Base-by-base conservation (phyloP, 192 early-diverging fungal genomes). In the Entomortierella parvispora region DNA sequence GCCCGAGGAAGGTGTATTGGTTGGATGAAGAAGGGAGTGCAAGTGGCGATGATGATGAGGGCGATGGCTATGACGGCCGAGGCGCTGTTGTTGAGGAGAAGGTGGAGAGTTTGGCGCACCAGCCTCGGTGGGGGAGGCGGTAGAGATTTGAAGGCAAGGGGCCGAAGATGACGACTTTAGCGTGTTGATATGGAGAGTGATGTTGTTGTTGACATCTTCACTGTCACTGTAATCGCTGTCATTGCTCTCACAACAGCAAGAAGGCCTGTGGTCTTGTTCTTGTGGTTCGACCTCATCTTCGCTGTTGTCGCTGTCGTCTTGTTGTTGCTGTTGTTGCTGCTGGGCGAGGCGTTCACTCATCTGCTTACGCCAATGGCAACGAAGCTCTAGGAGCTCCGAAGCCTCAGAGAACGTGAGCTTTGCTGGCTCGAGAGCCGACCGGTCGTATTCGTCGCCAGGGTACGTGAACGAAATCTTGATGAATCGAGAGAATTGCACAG, bases 401-500 rank as follows among this genome's bases (percentile, higher is more conserved):
- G 53, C 51, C 34, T 82, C 81, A 14, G 69, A 65, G 4, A 34
- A 58, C 28, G 68, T 68, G 20, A 82, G 69, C 42, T 62, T 77
- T 7, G 69, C 67, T 3, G 81, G 81, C 55, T 71, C 74, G 43
- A 64, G 54, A 2, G 81, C 74, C n/a, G 81, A 69, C 32, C 81
- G 68, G 63, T 82, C 81, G 32, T 82, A 82, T 48, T 82, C 81
- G 31, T 82, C 81, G 31, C 68, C 67, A 26, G 67, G 68, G 49
- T 77, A 82, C 4, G 81, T 82, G 57, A 78, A 76, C 5, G 74
- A 71, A 57, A 82, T 71, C 32, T 78, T 77, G 52, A 78, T 46
- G 43, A 78, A 77, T 7, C 75, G 59, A 15, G 81, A 82, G 60
- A 82, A 82, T 37, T 82, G 81, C 22, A 82, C 81, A 23, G 75